Evolutionary conservation across 768 basidiomycete species (phyloP).

Genomic region (Boletus tomentosulus): DNA sequence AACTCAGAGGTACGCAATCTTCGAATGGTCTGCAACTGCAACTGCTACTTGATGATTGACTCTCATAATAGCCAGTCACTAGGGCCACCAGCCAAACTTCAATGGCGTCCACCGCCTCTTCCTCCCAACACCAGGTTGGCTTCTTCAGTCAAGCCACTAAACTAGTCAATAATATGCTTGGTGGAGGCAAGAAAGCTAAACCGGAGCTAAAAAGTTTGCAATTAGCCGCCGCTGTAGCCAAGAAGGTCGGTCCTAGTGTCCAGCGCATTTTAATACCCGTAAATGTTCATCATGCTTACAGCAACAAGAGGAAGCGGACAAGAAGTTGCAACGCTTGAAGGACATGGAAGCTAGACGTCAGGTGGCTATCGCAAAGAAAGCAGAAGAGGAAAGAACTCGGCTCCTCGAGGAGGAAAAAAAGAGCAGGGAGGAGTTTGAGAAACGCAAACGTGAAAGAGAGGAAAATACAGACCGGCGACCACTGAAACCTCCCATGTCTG

Average conservation of each 20-base stretch:
- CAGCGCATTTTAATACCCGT: neutral
- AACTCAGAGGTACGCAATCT: constrained; percentile 34
- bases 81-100: constrained; percentile 56
- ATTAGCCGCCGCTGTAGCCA: constrained; percentile 77
- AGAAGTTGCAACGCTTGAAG: constrained; percentile 66
- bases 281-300: constrained; percentile 29
- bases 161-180: constrained; percentile 61
- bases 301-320: constrained; percentile 89
- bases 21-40: constrained; percentile 1
- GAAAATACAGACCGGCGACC: constrained; percentile 69
- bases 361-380: constrained; percentile 65
- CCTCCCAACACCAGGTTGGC: constrained; percentile 46
- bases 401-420: constrained; percentile 66
- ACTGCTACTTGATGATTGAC: constrained; percentile 6
- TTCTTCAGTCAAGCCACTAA: constrained; percentile 71
- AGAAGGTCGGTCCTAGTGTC: constrained; percentile 59
- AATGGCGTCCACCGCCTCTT: constrained; percentile 40
- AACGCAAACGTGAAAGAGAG: constrained; percentile 78
- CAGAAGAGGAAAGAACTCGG: constrained; percentile 68
- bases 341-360: constrained; percentile 85
- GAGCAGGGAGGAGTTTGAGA: constrained; percentile 68
- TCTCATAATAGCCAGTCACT: constrained; percentile 9
- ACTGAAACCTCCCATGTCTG: constrained; percentile 39
- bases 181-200: constrained; percentile 66
- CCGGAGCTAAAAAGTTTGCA: constrained; percentile 79